Base-by-base conservation (phyloP, 2,329 filamentous ascomycete genomes). In the Leptosphaerulina australis region DNA sequence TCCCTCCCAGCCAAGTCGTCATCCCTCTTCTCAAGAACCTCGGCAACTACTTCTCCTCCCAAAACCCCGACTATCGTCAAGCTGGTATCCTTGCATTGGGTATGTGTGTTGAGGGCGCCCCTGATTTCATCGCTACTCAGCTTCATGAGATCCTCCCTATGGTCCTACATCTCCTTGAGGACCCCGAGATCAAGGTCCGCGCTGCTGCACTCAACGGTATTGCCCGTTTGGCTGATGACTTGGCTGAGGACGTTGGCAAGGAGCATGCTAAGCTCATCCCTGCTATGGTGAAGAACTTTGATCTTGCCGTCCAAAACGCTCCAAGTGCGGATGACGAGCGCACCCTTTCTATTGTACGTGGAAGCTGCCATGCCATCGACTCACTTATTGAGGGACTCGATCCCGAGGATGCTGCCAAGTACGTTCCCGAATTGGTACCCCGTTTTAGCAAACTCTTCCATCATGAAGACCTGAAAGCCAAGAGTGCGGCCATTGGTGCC, bases 71-170 rank as follows among this genome's bases (percentile, higher is more conserved):
- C 63, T 88, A 88, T 77, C 87, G 93, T 53, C 89, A 93, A 75
- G 92, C 93, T 45, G 92, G 90, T 75, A 94, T 97, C 69, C 82
- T 97, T 56, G 88, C 93, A 38, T 83, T 99, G 4, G 93, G 93
- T 52, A 95, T 93, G 79, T 93, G 90, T 63, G 93, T 96, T 44
- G 94, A 97, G 79, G 94, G 94, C 63, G 93, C 94, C 22, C 94
- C 94, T 12, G 94, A 99, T 74, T 99, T 97, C 76, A 91, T 97
- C 68, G 91, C 90, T 58, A 96, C 92, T 15, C 94, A 99, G 76
- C 84, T 97, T 56, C 82, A 88, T 67, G 83, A 88, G 59, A 88
- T 97, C 60, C 84, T 97, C 72, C 94, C 94, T 38, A 81, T 90
- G 62, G 86, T 97, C 51, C 81, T 97, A 50, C 86, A 85, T 66